Evolutionary conservation across 192 early-diverging fungal species (phyloP).

Genomic region (Gryganskiella cystojenkinii): DNA sequence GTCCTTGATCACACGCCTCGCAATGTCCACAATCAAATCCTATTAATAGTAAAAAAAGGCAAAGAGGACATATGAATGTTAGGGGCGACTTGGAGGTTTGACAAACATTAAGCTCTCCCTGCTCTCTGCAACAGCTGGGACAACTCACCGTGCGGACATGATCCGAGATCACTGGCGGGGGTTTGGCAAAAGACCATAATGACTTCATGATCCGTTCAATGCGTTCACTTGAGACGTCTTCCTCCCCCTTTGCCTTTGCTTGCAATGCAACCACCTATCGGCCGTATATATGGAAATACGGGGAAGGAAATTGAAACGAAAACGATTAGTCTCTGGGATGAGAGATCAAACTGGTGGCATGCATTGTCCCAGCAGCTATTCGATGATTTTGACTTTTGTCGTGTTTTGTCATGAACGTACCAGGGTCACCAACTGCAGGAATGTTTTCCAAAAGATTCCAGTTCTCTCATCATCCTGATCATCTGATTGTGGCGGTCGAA

Average conservation of each 20-base stretch:
- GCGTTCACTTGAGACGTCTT: too few species aligned
- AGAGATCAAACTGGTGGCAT: too few species aligned
- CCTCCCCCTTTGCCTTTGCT: too few species aligned
- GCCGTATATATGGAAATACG: neutral
- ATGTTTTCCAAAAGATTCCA: conserved; percentile 6
- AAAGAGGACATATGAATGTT: too few species aligned
- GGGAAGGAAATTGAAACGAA: neutral
- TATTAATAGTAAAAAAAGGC: neutral
- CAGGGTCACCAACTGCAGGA: conserved; percentile 10
- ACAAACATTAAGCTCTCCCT: too few species aligned
- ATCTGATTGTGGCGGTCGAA: conserved; percentile 4
- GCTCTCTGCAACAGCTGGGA: too few species aligned
- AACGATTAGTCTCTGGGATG: neutral
- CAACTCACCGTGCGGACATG: neutral
- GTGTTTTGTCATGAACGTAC: conserved; percentile 5
- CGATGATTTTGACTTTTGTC: neutral
- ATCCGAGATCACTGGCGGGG: too few species aligned
- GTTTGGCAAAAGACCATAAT: too few species aligned
- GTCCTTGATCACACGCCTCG: conserved; percentile 7
- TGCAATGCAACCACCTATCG: neutral
- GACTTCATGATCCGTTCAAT: too few species aligned
- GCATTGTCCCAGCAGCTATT: neutral
- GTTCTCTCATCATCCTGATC: neutral
- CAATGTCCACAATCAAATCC: conserved; percentile 1
- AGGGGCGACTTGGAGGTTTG: too few species aligned